Base-by-base conservation (phyloP, 495 filamentous ascomycete genomes). In the Xylaria acuta region DNA sequence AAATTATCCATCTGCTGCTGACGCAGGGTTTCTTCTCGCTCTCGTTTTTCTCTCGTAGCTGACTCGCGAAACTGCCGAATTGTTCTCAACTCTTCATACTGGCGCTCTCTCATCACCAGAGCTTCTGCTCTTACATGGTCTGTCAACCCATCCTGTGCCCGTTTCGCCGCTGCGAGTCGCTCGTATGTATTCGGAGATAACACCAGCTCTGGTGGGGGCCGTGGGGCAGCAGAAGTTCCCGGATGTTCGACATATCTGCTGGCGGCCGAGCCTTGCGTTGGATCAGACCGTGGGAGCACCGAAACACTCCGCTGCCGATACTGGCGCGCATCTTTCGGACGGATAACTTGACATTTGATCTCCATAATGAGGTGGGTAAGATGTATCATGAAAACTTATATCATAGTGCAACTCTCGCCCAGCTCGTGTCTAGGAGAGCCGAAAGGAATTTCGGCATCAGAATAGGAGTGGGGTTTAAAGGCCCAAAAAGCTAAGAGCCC, bases 281-380 rank as follows among this genome's bases (percentile, higher is more conserved):
- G 11, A 38, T 22, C 7, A 34, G 20, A 22, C 34, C 32, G 58
- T 22, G 58, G 32, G 34, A 60, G 58, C 32, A 38, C 58, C 34
- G 58, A 60, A 60, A 60, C 32, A 60, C 58, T 60, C 58, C 58
- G 58, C 58, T 60, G 32, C 58, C 58, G 58, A 60, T 60, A 38
- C 58, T 60, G 58, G 32, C 58, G 56, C 56, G 58, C 58, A 38
- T 60, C 58, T n/a, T 22, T 38, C 34, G 58, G 58, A 38, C 58
- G 58, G 32, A 60, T 60, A 60, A 60, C 32, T 60, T 60, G 58
- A 34, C 58, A 60, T 60, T 38, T 38, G 58, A 38, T 20, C 58
- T 60, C 58, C 58, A 60, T 60, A 0, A 38, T 38, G 12, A 22
- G 32, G 34, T 60, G 20, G 30, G 58, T 38, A n/a, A 60, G 18